Base-by-base conservation (phyloP, 129 eudicot genomes). In the Escallonia rubra region DNA sequence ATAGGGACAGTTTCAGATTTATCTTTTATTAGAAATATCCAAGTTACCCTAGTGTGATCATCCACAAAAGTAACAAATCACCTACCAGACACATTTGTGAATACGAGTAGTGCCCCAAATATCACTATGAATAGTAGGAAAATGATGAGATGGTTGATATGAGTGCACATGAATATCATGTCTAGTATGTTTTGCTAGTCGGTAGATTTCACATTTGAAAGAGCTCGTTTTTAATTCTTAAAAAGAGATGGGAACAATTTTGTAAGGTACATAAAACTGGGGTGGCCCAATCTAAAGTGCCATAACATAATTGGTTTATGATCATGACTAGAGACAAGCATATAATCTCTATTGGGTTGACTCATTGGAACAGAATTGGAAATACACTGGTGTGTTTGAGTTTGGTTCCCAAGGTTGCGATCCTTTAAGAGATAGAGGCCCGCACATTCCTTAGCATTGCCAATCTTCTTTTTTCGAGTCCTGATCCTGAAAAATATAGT, bases 91-190 rank as follows among this genome's bases (percentile, higher is more conserved):
- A 48, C 11, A 14, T 53, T 53, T 67, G 10, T 11, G 1, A 5
- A 42, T 41, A 2, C 40, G 40, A 10, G 57, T 38, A 6, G 72
- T 50, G 10, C 72, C 72, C 72, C 61, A 67, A 9, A 52, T 51
- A 54, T 67, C 61, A 53, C 43, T 8, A 38, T 67, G 72, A 7
- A 54, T 42, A 7, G 10, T 10, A 2, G 65, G 9, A 41, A 61
- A 61, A 10, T 46, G 65, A 61, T 61, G 47, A 39, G 47, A 39
- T 10, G 46, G 4, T 61, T 61, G 9, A 10, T 61, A 61, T 39
- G 8, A 3, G 7, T 8, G 65, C 8, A 12, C n/a, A 12, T 4
- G 15, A 61, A 11, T 39, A 4, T 11, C 6, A 61, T 42, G 40
- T 61, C 65, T 61, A 4, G 13, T 7, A 42, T 61, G 65, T 13